These are phyloP conservation scores for Thielaviopsis populi DNA, from an alignment of 2,329 filamentous ascomycete species.

Conservation along the genomic window DNA sequence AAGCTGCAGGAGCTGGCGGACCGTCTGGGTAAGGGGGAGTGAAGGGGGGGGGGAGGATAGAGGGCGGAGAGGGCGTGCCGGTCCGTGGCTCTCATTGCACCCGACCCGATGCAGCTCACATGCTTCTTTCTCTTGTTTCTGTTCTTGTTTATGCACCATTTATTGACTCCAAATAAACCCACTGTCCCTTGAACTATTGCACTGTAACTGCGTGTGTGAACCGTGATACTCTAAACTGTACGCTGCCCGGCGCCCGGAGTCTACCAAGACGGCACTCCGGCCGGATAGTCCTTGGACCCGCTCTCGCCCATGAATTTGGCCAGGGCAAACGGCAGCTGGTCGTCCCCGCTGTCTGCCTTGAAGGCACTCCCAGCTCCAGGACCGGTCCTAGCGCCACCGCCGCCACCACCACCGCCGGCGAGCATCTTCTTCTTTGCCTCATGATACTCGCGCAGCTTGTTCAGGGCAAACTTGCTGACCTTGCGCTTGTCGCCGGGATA, in stretches of 20 bases:
- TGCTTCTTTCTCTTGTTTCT: no score
- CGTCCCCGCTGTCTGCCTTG: not conserved
- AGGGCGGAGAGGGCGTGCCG: not conserved
- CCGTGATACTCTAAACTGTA: not conserved
- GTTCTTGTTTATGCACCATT: no score
- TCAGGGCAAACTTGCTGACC: slow-evolving; percentile 28
- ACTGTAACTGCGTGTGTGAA: not conserved
- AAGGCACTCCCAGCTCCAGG: not conserved
- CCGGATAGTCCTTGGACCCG: slow-evolving; percentile 13
- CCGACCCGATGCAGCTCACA: no score
- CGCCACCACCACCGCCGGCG: not conserved
- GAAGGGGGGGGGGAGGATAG: not conserved
- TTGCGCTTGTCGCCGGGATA: slow-evolving; percentile 29
- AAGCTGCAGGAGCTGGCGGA: not conserved
- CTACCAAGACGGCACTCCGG: slow-evolving; percentile 9
- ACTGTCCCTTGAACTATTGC: not conserved
- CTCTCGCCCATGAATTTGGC: slow-evolving; percentile 15
- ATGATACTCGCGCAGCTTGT: slow-evolving; percentile 30
- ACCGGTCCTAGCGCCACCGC: not conserved
- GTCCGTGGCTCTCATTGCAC: not conserved
- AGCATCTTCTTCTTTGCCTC: slow-evolving; percentile 27
- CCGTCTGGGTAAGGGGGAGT: not conserved
- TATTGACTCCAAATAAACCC: no score
- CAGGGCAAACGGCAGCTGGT: slow-evolving; percentile 4
- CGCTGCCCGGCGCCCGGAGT: not conserved